Base-by-base conservation (phyloP, 2,329 filamentous ascomycete genomes). In the Xylariomycetidae sp. region DNA sequence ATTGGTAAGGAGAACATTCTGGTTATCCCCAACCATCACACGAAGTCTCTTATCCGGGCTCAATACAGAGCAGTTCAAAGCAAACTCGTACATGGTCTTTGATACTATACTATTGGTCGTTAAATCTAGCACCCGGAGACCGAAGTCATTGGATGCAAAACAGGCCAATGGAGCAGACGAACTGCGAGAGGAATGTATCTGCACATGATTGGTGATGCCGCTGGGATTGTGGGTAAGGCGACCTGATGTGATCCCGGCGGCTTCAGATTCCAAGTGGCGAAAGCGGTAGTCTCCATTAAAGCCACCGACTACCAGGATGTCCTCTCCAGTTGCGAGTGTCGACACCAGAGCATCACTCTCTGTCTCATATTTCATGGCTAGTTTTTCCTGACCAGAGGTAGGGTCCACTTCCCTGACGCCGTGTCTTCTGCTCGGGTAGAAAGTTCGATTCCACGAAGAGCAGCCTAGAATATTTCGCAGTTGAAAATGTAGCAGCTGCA, bases 31-130 rank as follows among this genome's bases (percentile, higher is more conserved):
- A 0, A 88, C 85, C 42, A 88, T 70, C 12, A 80, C 76, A 30
- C 85, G 79, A 45, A 89, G 65, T 3, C 84, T 77, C 34, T 77
- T 70, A 51, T 88, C 80, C 1, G 85, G 80, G 1, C 82, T 86
- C 2, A 84, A 69, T 2, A 82, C 79, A 1, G 82, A 76, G 61
- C 82, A 87, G 58, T 90, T 90, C 40, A 88, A 67, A 3, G 83
- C 69, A 45, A 74, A 72, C 0, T 69, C 58, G 53, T 82, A 87
- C 34, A 47, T 55, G 28, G 56, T 61, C 19, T 72, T 62, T 23
- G 69, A 64, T 5, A 76, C 62, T 41, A 85, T 77, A 16, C 64
- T 72, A 41, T 83, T 74, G 4, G 76, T 75, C 25, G 57, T 56
- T 8, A 82, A 51, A 44, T 83, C 79, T 28, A 83, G 56, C 18